Evolutionary conservation across 2,329 filamentous ascomycete genomes (phyloP).

Genomic region (Curvularia hawaiiensis): DNA sequence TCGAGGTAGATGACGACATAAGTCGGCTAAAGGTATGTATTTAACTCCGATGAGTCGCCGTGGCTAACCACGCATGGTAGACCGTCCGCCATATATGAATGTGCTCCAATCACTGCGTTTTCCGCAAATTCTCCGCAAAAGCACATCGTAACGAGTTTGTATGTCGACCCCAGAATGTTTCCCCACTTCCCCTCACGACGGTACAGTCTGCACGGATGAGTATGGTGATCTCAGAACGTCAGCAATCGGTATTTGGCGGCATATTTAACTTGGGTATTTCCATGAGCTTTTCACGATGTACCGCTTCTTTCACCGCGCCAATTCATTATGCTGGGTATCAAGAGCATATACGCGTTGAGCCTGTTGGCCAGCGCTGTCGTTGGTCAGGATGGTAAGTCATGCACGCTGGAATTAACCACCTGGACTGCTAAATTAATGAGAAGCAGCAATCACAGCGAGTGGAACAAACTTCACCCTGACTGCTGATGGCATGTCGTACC

Average conservation of each 20-base stretch:
- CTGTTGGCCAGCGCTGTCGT: constrained; percentile 19
- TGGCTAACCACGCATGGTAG: background rate
- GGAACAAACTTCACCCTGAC: constrained; percentile 63
- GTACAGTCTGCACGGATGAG: constrained; percentile 1
- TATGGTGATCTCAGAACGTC: constrained; percentile 11
- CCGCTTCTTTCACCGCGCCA: background rate
- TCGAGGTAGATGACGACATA: constrained; percentile 1
- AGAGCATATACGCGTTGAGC: constrained; percentile 19
- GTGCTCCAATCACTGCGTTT: constrained; percentile 15
- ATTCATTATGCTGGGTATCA: constrained; percentile 10
- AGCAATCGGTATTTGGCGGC: constrained; percentile 3
- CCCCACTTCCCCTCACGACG: constrained; percentile 26
- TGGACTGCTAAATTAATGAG: constrained; percentile 5
- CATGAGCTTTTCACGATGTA: background rate
- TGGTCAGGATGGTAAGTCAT: constrained; percentile 25
- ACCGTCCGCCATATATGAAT: background rate
- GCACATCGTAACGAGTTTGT: constrained; percentile 6
- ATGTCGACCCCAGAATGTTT: constrained; percentile 17
- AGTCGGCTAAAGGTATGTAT: constrained; percentile 4
- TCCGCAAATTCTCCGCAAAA: constrained; percentile 17
- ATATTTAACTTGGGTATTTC: constrained; percentile 10
- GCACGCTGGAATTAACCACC: background rate
- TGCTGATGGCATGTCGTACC: constrained; percentile 63
- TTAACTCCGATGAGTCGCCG: background rate
- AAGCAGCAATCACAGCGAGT: constrained; percentile 58